Conservation (phyloP, 768 basidiomycete species). For the Tylopilus rubrobrunneus region DNA sequence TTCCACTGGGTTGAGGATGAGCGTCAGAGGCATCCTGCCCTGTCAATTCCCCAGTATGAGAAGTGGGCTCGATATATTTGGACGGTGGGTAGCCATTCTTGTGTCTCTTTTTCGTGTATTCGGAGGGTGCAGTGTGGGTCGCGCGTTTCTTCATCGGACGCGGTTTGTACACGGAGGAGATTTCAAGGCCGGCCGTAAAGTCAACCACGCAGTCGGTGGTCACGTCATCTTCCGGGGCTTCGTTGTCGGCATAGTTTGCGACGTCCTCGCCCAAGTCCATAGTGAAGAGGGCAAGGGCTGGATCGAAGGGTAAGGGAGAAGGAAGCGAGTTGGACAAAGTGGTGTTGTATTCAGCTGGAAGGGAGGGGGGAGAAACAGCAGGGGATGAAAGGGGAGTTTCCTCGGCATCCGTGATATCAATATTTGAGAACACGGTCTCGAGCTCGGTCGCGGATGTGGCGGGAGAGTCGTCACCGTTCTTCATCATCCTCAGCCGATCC, state of each 20-base stretch:
- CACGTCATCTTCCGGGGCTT: constrained; percentile 7
- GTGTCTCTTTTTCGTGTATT: constrained; percentile 19
- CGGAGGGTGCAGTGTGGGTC: constrained; percentile 24
- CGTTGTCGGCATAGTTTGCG: constrained; percentile 28
- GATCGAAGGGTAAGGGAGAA: constrained; percentile 29
- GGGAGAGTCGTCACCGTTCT: constrained; percentile 32
- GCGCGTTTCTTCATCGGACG: constrained; percentile 52
- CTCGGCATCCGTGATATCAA: constrained; percentile 39
- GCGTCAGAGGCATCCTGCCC: neutral
- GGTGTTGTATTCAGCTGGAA: neutral
- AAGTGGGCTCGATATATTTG: neutral
- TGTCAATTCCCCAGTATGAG: neutral
- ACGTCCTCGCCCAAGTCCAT: constrained; percentile 46
- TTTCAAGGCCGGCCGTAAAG: constrained; percentile 57
- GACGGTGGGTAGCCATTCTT: constrained; percentile 24
- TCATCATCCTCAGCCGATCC: constrained; percentile 22
- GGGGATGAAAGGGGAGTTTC: constrained; percentile 19
- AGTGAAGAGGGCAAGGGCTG: constrained; percentile 35
- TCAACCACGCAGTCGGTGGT: constrained; percentile 4
- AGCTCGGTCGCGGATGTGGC: constrained; percentile 35
- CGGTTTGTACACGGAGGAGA: constrained; percentile 70
- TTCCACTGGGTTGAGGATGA: constrained; percentile 10
- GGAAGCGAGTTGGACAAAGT: neutral
- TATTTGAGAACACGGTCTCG: constrained; percentile 35
- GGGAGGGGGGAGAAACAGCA: constrained; percentile 7